Base-by-base conservation (phyloP, 2,329 filamentous ascomycete species). In the Beauveria varroae region DNA sequence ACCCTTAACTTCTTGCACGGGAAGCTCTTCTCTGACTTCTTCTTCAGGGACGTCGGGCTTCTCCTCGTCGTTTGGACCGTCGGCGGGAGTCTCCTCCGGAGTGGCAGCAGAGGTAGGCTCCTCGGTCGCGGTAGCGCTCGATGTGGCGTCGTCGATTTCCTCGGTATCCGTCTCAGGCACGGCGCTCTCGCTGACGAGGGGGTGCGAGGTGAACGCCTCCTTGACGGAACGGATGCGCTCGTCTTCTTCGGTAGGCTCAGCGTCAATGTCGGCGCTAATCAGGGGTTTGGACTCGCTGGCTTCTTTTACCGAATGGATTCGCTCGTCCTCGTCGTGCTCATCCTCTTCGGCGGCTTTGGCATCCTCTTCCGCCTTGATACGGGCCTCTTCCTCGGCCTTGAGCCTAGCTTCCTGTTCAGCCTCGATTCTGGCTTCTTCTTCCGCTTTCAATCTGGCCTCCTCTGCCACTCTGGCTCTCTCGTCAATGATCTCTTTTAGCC, bases 401-500 rank as follows among this genome's bases (percentile, higher is more conserved):
- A 43, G 10, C 2, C 67, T n/a, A 64, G 64, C 10, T 63, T 63
- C 47, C 68, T 66, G 60, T 67, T 71, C 61, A 3, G 46, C 52
- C n/a, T 60, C 58, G 46, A 56, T 62, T 34, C 34, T 59, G 28
- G 63, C 60, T 46, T 60, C 53, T 54, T 66, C 65, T 7, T 66
- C 66, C 5, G 68, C 68, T 16, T 66, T 67, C 9, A 65, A 67
- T 60, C 68, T 67, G n/a, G 69, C 68, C 65, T 74, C 68, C 5
- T 73, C 69, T 3, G 72, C 76, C 3, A 71, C 76, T 46, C 41
- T 26, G n/a, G 40, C 61, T 28, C n/a, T 56, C 24, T 59, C 61
- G 3, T 55, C 51, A 40, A 63, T 56, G 22, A 83, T 82, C 10
- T 81, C 76, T 56, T 85, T 83, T 68, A 89, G 82, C 18, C 77